Evolutionary conservation across 192 early-diverging fungal species (phyloP), one percentile per base, ranked within the genome.

Genomic region (Dissophora ornata): DNA sequence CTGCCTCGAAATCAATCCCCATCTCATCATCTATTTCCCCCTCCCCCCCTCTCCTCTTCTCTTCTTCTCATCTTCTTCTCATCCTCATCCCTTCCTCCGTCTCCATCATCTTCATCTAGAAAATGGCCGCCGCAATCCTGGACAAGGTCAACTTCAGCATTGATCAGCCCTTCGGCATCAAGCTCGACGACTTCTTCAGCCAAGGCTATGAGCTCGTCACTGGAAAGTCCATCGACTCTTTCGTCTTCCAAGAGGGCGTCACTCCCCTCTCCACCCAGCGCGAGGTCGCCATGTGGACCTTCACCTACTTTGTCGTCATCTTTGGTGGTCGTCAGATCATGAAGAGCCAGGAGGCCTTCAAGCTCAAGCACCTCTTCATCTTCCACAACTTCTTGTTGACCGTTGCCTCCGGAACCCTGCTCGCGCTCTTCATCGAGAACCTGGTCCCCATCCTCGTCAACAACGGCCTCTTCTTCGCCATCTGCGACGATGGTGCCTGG

Each of bases 311-410:
- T 29, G 82, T 87, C n/a, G 73, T 90, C 60, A 90, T 95, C 84
- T 92, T 93, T 81, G 92, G 93, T 51, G 90, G 89, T 38, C 90
- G 89, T 55, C 78, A 77, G 69, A 55, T 92, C 62, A 92, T 94
- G 92, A 82, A 69, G 69, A 82, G 83, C 65, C 69, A 81, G 55
- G 85, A 89, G 56, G 85, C 88, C 21, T 85, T 92, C 78, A 88
- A 90, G 82, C 85, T 92, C 42, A 85, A 90, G 53, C 51, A 82
- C 51, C 67, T 89, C 28, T 93, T 94, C 59, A 90, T 93, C 80
- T 28, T 93, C 57, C 95, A 96, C 81, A 96, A 96, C 75, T 83
- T 92, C 33, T 60, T 90, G 16, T 84, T 96, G 67, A 91, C 92
- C 2, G 62, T 88, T 7, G 77, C 84, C 18, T 96, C 95, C 34